These are phyloP conservation scores for Camelina laxa DNA, from an alignment of 345 rosid species.

Conservation along the genomic window DNA sequence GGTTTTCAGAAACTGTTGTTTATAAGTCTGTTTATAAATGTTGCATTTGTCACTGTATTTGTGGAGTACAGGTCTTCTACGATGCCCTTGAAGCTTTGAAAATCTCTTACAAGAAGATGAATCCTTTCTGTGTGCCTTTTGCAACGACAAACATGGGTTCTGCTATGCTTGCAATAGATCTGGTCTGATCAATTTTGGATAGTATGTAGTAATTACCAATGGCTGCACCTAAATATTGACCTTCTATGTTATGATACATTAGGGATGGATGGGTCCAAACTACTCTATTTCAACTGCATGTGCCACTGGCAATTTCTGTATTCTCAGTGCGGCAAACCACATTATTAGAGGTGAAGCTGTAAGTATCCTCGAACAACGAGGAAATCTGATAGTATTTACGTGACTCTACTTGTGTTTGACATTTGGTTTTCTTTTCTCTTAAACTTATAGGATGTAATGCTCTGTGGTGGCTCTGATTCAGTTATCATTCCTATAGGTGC, in stretches of 20 bases:
- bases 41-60: conserved; percentile 1
- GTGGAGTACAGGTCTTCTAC: conserved; percentile 66
- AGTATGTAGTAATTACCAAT: conserved; percentile 4
- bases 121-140: conserved; percentile 92
- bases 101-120: conserved; percentile 89
- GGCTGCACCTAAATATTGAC: background rate
- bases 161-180: conserved; percentile 96
- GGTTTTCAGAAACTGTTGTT: background rate
- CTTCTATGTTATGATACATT: conserved; percentile 32
- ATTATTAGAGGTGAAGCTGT: conserved; percentile 95
- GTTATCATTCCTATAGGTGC: conserved; percentile 85
- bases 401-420: conserved; percentile 6
- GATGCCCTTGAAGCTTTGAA: conserved; percentile 91
- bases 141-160: conserved; percentile 99
- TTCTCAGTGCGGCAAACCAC: conserved; percentile 87
- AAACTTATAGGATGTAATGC: conserved; percentile 80
- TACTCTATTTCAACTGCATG: conserved; percentile 96
- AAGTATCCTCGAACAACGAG: conserved; percentile 46
- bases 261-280: conserved; percentile 99
- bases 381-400: conserved; percentile 7
- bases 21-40: background rate
- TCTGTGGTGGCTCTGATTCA: conserved; percentile 95
- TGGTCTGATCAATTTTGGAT: conserved; percentile 56
- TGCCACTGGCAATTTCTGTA: conserved; percentile 92
- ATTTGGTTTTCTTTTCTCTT: background rate